phyloP scores from a whole-genome alignment of 2,329 filamentous ascomycete genomes.

The Sporothrix pallida region DNA sequence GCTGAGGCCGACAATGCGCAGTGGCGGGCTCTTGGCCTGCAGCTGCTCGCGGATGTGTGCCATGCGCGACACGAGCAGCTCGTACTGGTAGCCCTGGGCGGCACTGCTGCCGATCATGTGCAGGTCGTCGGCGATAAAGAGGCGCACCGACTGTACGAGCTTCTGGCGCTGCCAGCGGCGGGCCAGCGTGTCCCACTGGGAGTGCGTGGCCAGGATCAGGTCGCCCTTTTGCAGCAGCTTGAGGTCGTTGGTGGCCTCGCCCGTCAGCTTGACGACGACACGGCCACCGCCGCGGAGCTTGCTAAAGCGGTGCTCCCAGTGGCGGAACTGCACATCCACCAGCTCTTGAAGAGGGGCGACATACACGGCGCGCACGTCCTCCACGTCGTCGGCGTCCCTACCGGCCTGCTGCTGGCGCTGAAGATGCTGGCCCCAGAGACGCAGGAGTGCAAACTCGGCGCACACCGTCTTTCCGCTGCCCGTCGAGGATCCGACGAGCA shows the following conservation, averaged over 20 bases:
- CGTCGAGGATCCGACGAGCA: slow-evolving; percentile 89
- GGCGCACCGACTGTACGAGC: slow-evolving; percentile 86
- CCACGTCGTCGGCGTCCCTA: slow-evolving; percentile 60
- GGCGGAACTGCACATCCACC: slow-evolving; percentile 77
- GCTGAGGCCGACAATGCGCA: slow-evolving; percentile 87
- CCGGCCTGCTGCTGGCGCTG: slow-evolving; percentile 45
- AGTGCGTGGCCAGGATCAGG: slow-evolving; percentile 87
- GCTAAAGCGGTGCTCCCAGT: slow-evolving; percentile 82
- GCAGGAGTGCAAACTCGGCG: slow-evolving; percentile 89
- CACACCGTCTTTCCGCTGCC: slow-evolving; percentile 97
- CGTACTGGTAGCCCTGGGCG: slow-evolving; percentile 85
- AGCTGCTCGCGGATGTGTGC: slow-evolving; percentile 92
- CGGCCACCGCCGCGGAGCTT: slow-evolving; percentile 82
- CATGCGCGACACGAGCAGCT: slow-evolving; percentile 97
- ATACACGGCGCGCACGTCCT: slow-evolving; percentile 83
- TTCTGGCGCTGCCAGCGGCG: slow-evolving; percentile 96
- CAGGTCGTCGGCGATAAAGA: slow-evolving; percentile 94
- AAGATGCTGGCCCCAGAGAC: slow-evolving; percentile 75
- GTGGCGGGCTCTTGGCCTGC: slow-evolving; percentile 74
- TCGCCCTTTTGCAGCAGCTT: slow-evolving; percentile 87
- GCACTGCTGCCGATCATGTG: slow-evolving; percentile 94
- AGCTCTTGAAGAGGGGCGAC: slow-evolving; percentile 94
- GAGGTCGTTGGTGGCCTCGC: slow-evolving; percentile 88
- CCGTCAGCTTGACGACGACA: slow-evolving; percentile 88
- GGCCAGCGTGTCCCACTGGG: slow-evolving; percentile 95